phyloP scores from a whole-genome alignment of 805 yeast species.

The Myxozyma neglecta region DNA sequence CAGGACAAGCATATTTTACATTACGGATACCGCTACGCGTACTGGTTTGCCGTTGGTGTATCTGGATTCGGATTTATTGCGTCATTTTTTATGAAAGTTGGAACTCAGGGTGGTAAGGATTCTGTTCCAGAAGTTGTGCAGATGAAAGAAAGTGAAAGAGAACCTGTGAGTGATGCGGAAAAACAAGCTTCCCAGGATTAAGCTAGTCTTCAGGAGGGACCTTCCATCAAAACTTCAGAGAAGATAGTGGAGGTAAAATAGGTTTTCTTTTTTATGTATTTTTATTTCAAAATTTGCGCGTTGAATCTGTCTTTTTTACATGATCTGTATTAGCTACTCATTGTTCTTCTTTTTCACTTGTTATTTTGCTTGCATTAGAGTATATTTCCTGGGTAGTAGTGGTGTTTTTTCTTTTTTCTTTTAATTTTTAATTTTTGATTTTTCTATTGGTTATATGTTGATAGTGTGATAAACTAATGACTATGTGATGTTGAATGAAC shows the following conservation, averaged over 20 bases:
- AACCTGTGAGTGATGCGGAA: background rate
- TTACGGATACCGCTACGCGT: conserved; percentile 27
- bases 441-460: too few species aligned
- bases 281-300: too few species aligned
- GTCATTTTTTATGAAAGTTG: conserved; percentile 42
- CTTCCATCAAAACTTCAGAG: background rate
- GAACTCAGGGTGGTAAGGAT: conserved; percentile 34
- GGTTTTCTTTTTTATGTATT: too few species aligned
- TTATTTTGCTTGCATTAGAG: too few species aligned
- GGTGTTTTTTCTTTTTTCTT: background rate
- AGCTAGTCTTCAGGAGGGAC: background rate
- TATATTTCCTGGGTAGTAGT: background rate
- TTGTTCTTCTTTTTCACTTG: too few species aligned
- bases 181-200: background rate
- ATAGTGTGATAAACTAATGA: too few species aligned
- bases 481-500: too few species aligned
- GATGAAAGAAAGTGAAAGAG: background rate
- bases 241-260: background rate
- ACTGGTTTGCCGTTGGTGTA: conserved; percentile 41
- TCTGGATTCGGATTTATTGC: conserved; percentile 36
- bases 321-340: too few species aligned
- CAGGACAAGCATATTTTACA: conserved; percentile 7
- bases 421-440: background rate
- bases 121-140: background rate
- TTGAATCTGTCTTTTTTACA: too few species aligned